phyloP scores from a whole-genome alignment of 2,329 filamentous ascomycete species.

The Fusarium napiforme region DNA sequence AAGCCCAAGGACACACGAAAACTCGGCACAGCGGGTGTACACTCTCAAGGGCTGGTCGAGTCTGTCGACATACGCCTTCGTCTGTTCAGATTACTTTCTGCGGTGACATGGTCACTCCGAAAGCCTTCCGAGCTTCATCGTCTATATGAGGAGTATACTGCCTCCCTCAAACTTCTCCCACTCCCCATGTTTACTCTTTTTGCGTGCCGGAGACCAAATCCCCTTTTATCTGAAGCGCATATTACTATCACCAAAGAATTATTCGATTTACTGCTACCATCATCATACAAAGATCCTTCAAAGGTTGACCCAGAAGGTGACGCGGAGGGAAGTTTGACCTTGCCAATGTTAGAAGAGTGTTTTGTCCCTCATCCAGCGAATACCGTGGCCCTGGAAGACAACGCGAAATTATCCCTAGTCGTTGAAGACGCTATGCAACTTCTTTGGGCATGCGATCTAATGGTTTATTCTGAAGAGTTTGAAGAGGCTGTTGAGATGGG shows the following conservation, averaged over 20 bases:
- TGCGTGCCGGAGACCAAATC: slow-evolving; percentile 51
- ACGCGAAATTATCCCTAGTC: slow-evolving; percentile 76
- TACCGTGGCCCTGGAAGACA: slow-evolving; percentile 69
- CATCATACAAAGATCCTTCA: slow-evolving; percentile 54
- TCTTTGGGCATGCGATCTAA: slow-evolving; percentile 52
- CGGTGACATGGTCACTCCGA: slow-evolving; percentile 59
- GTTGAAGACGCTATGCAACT: slow-evolving; percentile 73
- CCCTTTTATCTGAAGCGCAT: slow-evolving; percentile 52
- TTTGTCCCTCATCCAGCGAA: slow-evolving; percentile 75
- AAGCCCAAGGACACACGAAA: slow-evolving; percentile 47
- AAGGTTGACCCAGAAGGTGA: slow-evolving; percentile 52
- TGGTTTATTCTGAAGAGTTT: slow-evolving; percentile 52
- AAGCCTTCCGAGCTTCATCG: slow-evolving; percentile 57
- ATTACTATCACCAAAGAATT: slow-evolving; percentile 59
- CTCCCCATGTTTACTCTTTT: slow-evolving; percentile 68
- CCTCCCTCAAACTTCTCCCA: slow-evolving; percentile 67
- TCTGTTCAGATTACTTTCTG: slow-evolving; percentile 67
- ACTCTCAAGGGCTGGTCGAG: slow-evolving; percentile 55
- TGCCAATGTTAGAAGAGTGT: slow-evolving; percentile 62
- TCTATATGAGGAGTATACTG: slow-evolving; percentile 69
- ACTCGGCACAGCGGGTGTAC: slow-evolving; percentile 33
- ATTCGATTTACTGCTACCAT: slow-evolving; percentile 57
- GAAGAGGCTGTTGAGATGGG: slow-evolving; percentile 57
- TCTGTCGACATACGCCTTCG: slow-evolving; percentile 71
- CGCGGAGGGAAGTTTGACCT: slow-evolving; percentile 54